phyloP scores from a whole-genome alignment of 306 rosid genomes.

The Prunus davidiana region DNA sequence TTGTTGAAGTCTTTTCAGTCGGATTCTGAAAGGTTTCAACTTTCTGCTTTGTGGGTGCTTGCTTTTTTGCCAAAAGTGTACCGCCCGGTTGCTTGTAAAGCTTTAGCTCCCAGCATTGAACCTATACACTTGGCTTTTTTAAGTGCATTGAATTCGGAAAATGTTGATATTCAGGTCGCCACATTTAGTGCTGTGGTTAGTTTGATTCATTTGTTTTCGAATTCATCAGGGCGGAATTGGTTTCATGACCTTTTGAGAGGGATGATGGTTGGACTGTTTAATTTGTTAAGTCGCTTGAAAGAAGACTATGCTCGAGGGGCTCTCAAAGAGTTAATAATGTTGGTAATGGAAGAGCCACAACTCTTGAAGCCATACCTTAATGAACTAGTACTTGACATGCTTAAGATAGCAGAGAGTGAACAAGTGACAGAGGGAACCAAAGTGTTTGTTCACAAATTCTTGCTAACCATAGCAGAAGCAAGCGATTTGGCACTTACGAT shows the following conservation, averaged over 20 bases:
- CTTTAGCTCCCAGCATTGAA: constrained; percentile 1
- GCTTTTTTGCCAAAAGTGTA: neutral
- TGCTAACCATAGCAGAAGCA: constrained; percentile 14
- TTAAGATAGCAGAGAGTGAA: constrained; percentile 1
- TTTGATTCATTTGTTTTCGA: constrained; percentile 3
- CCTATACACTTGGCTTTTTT: neutral
- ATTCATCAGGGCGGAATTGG: constrained; percentile 13
- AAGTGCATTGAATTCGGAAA: neutral
- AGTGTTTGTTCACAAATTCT: constrained; percentile 10
- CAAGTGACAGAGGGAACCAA: constrained; percentile 5
- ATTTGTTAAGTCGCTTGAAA: constrained; percentile 10
- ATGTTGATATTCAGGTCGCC: constrained; percentile 14
- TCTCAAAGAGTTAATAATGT: constrained; percentile 17
- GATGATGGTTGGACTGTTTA: constrained; percentile 17
- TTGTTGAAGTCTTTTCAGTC: constrained; percentile 3
- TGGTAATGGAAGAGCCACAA: constrained; percentile 5
- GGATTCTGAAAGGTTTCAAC: neutral
- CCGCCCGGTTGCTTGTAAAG: constrained; percentile 9
- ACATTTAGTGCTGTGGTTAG: constrained; percentile 18
- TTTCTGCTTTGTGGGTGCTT: constrained; percentile 10
- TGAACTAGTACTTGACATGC: constrained; percentile 17
- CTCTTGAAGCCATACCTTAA: constrained; percentile 16
- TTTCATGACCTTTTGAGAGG: constrained; percentile 15
- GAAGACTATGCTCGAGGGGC: constrained; percentile 8
- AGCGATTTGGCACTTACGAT: constrained; percentile 2